Conservation (phyloP, 257 asterid species). For the Ocimum tenuiflorum region DNA sequence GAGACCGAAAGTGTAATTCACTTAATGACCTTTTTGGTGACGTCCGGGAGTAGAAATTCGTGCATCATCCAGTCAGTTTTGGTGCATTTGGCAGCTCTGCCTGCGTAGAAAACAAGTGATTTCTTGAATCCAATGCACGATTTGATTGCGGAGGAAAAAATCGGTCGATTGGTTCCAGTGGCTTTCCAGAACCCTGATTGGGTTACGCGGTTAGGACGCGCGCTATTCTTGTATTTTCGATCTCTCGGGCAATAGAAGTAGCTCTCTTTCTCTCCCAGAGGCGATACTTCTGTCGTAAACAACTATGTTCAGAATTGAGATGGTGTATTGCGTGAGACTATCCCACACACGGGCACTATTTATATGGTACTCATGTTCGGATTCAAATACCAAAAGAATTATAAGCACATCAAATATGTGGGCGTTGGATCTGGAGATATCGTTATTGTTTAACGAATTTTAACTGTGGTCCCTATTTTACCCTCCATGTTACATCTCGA, state of each 20-base stretch:
- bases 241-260: slow-evolving; percentile 78
- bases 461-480: too few relatives aligned
- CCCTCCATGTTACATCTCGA: too few relatives aligned
- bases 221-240: slow-evolving; percentile 62
- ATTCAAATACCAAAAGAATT: too few relatives aligned
- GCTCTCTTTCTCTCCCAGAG: slow-evolving; percentile 75
- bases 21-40: slow-evolving; percentile 28
- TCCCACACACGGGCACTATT: too few relatives aligned
- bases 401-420: too few relatives aligned
- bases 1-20: too few relatives aligned
- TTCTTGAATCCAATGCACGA: slow-evolving; percentile 76
- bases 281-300: slow-evolving; percentile 51
- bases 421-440: too few relatives aligned
- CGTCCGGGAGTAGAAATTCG: slow-evolving; percentile 60
- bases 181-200: slow-evolving; percentile 81
- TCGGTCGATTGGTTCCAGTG: slow-evolving; percentile 73
- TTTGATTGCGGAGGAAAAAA: slow-evolving; percentile 57
- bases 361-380: too few relatives aligned
- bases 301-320: too few relatives aligned
- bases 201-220: slow-evolving; percentile 66
- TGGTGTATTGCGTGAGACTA: too few relatives aligned
- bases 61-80: slow-evolving; percentile 94
- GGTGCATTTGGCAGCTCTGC: slow-evolving; percentile 70
- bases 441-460: too few relatives aligned
- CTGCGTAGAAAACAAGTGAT: slow-evolving; percentile 67